Evolutionary conservation across 495 filamentous ascomycete species (phyloP), one percentile per base, ranked within the genome.

Genomic region (Letharia columbiana): DNA sequence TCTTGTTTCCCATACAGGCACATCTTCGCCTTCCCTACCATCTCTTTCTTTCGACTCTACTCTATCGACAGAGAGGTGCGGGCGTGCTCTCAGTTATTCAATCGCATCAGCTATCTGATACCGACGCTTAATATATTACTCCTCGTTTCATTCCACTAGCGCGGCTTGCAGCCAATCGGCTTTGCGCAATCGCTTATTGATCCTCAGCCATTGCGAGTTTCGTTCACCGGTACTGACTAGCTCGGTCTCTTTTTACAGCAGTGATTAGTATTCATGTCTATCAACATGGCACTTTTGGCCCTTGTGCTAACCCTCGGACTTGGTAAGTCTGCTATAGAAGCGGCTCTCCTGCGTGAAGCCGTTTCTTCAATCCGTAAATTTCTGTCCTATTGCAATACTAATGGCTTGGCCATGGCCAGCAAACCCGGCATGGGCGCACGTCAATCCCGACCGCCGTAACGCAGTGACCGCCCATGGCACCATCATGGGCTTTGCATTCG

Each of bases 381-480:
- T 28, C 23, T 28, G 23, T 28, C 23, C 23, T 28, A 9, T 33
- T 12, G 15, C 54, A 20, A 37, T 57, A 57, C 54, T 37, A 15
- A 57, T 57, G 54, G 54, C 1, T 18, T 35, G 49, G 49, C n/a
- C 47, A n/a, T n/a, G 49, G 49, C 50, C 23, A 31, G n/a, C 13
- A 2, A 23, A 54, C 28, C 13, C 28, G 50, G 23, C 7, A 54
- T 54, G 50, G 50, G 50, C 39, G 5, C 3, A 42, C 7, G 42
- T 37, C 58, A 49, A 66, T 15, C 13, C 33, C 20, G 31, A 39
- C 31, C 57, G 57, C 31, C 41, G 70, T 37, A 73, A 66, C n/a
- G 70, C 73, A 20, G 65, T 75, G 23, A 73, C 73, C 13, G 71
- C 80, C 11, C 81, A 83, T 68, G 78, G 74, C 31, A 64, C 73